phyloP scores from a whole-genome alignment of 176 grass and related monocot genomes.

The Dendrocalamus sinicus region DNA sequence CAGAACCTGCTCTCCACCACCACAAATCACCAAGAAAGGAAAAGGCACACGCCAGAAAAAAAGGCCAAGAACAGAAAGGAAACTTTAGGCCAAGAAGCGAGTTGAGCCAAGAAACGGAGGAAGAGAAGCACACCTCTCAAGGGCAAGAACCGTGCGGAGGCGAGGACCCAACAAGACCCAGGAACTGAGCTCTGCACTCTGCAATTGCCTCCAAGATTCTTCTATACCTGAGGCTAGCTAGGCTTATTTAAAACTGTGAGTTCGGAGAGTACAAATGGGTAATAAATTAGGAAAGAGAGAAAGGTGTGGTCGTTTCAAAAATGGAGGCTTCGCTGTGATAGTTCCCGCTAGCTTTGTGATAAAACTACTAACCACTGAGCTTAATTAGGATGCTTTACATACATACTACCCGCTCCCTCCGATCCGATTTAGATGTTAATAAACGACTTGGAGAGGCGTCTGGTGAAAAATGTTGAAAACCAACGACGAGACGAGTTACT shows the following conservation, averaged over 20 bases:
- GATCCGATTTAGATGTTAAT: not conserved
- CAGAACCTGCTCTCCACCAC: not conserved
- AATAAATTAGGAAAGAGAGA: not conserved
- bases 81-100: not conserved
- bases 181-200: not conserved
- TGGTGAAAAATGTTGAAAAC: not conserved
- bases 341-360: slow-evolving; percentile 13
- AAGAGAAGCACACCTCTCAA: slow-evolving; percentile 31
- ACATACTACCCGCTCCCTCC: not conserved
- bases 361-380: not conserved
- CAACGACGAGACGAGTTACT: not conserved
- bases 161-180: slow-evolving; percentile 22
- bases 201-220: slow-evolving; percentile 28
- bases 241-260: slow-evolving; percentile 38
- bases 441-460: not conserved
- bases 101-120: not conserved
- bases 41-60: not conserved
- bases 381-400: not conserved
- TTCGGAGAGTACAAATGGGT: not conserved
- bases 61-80: not conserved
- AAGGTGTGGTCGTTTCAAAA: slow-evolving; percentile 24
- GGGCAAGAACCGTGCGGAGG: not conserved
- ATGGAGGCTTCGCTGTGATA: slow-evolving; percentile 16
- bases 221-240: not conserved
- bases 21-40: not conserved